Base-by-base conservation (phyloP, 495 filamentous ascomycete species). In the Stereocaulon alpinum region DNA sequence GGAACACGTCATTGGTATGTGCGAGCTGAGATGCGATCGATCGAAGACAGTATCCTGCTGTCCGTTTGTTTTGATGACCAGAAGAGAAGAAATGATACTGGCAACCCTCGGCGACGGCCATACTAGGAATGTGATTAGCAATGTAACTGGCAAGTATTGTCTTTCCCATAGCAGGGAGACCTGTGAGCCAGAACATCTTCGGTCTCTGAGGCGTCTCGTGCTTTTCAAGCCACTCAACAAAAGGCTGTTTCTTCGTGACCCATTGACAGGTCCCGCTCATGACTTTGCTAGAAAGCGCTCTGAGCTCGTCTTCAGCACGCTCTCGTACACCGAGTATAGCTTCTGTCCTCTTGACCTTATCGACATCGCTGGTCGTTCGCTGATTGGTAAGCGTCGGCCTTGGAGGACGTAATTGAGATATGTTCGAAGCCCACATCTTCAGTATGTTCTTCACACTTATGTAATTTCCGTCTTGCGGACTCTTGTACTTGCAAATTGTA, bases 401-500 rank as follows among this genome's bases (percentile, higher is more conserved):
- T 48, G 45, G 20, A 29, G 45, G n/a, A 29, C 15, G 9, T 6
- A 17, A 57, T 61, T 6, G 64, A 60, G 30, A 69, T 64, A 40
- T 24, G 56, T 37, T 61, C 62, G 40, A 17, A 63, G 60, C 43
- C 57, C 54, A 37, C 2, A 10, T 18, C 29, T 43, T 55, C 15
- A 63, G 27, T 6, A 56, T 50, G 56, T 75, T 76, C 30, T 68
- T 59, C 7, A 79, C 61, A 10, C 52, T 62, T 2, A 70, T 61
- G 10, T 79, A 80, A 55, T 73, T 71, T 1, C 72, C 62, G 56
- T 80, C 76, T 7, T 53, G 40, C 1, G 59, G 68, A 43, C 64
- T 68, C 4, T 61, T 55, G 44, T 67, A 80, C 60, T 80, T 80
- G 69, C 76, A 79, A 18, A 80, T 66, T 1, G 62, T 64, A 40